Percentiles rank a stretch among this genome's conserved stretches.
phyloP scores from a whole-genome alignment of 2,329 filamentous ascomycete genomes.

The Diaporthe citriasiana region DNA sequence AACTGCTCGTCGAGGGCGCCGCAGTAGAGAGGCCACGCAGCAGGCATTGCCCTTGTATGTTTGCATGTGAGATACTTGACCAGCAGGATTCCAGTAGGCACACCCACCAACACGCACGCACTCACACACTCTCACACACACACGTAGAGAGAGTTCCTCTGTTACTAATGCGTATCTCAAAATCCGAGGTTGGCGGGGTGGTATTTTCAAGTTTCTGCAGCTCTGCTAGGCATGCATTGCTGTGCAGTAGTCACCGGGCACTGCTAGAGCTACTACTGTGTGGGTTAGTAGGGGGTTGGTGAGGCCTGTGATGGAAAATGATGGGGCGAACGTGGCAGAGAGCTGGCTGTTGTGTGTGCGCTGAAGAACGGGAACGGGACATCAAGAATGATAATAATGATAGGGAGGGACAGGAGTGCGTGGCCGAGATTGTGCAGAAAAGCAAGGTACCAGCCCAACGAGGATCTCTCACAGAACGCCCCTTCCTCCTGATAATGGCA shows the following conservation, averaged over 20 bases:
- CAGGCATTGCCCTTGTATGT: conserved; percentile 28
- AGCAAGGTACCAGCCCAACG: background rate
- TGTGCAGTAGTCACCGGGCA: background rate
- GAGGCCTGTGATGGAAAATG: background rate
- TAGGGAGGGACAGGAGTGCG: conserved; percentile 15
- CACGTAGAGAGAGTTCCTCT: background rate
- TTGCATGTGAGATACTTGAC: conserved; percentile 17
- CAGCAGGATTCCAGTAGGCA: conserved; percentile 16
- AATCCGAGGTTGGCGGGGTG: background rate
- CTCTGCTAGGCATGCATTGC: background rate
- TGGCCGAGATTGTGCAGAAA: background rate
- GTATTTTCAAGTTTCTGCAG: conserved; percentile 8
- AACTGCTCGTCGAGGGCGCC: conserved; percentile 9
- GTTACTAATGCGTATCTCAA: conserved; percentile 1
- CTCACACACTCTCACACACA: background rate
- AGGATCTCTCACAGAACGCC: background rate
- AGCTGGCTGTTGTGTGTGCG: background rate
- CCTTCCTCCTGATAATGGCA: conserved; percentile 33
- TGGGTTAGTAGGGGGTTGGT: background rate
- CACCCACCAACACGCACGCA: background rate
- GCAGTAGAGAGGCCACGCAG: conserved; percentile 9
- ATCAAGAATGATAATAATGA: background rate
- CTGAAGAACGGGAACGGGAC: background rate
- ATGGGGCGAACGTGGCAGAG: background rate
- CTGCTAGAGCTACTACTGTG: background rate